Conservation (phyloP, 2,329 filamentous ascomycete species). For the Fusarium incarnatum region DNA sequence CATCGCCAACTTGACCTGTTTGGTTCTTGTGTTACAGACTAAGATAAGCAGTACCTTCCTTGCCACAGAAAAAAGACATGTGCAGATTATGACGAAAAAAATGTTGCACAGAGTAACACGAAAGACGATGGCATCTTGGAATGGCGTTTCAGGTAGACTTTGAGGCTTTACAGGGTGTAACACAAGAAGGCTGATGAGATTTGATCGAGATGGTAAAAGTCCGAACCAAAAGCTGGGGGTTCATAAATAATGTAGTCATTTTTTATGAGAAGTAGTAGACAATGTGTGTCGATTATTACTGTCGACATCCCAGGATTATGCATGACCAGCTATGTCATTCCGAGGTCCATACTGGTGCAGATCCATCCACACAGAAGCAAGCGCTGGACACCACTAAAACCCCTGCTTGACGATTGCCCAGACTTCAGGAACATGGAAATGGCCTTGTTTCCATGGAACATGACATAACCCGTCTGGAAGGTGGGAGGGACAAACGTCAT, state of each 20-base stretch:
- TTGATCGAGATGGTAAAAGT: constrained; percentile 22
- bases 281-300: neutral
- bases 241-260: constrained; percentile 9
- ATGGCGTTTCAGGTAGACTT: neutral
- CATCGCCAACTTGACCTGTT: neutral
- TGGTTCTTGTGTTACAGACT: neutral
- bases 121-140: neutral
- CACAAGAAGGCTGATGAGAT: neutral
- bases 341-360: constrained; percentile 6
- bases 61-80: neutral
- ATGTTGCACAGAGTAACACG: neutral
- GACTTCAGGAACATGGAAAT: constrained; percentile 5
- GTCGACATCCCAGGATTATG: neutral
- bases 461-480: constrained; percentile 31
- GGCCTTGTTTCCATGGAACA: constrained; percentile 22
- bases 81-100: neutral
- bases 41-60: neutral
- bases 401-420: constrained; percentile 1
- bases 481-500: constrained; percentile 26
- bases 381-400: constrained; percentile 1
- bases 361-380: constrained; percentile 22
- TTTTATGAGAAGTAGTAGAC: fast-evolving
- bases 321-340: constrained; percentile 24
- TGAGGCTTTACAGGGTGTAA: neutral
- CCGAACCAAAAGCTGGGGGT: neutral